These are phyloP conservation scores for Blastocystis sp. DNA, from an alignment of 352 stramenopile species.

Conservation along the genomic window DNA sequence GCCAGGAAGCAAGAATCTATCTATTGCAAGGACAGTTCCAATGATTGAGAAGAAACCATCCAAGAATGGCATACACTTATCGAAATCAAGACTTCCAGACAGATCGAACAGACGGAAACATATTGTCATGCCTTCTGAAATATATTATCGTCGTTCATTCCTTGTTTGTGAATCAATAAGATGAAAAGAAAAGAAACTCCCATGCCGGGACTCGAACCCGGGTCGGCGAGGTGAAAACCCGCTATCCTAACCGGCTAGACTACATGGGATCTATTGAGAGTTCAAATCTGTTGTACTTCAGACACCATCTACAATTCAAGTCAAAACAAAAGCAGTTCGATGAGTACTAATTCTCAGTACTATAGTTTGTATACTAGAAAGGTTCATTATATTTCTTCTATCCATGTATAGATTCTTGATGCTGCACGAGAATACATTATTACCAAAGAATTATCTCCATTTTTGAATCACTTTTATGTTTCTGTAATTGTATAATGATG, in stretches of 20 bases:
- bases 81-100: not conserved
- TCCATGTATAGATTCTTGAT: not conserved
- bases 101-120: not conserved
- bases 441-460: not conserved
- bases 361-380: not conserved
- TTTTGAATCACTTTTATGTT: not conserved
- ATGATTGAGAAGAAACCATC: not conserved
- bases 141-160: no score
- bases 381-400: not conserved
- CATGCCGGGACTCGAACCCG: slow-evolving; percentile 63
- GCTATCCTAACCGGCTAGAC: slow-evolving; percentile 64
- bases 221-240: slow-evolving; percentile 63
- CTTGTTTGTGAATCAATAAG: not conserved
- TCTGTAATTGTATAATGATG: not conserved
- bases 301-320: not conserved
- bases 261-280: slow-evolving; percentile 47
- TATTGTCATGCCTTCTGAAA: no score
- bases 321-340: not conserved
- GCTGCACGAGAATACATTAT: not conserved
- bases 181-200: slow-evolving; percentile 59
- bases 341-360: not conserved
- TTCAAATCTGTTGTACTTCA: not conserved
- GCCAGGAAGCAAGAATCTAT: not conserved
- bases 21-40: not conserved
- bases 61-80: not conserved